Evolutionary conservation across 306 rosid genomes (phyloP).

Genomic region (Sesbania bispinosa): DNA sequence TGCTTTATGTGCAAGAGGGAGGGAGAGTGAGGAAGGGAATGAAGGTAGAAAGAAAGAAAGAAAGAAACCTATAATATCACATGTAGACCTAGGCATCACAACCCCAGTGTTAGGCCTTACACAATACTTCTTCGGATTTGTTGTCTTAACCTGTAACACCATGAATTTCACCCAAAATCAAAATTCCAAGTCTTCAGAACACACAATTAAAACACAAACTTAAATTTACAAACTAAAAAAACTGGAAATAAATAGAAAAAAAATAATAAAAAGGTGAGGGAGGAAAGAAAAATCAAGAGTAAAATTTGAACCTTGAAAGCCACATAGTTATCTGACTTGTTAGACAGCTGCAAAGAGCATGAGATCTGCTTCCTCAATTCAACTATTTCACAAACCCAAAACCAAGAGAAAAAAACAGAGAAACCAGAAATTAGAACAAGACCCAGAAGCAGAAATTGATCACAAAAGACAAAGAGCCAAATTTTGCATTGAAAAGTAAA

Average conservation of each 20-base stretch:
- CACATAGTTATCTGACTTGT: constrained; percentile 61
- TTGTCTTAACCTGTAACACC: constrained; percentile 74
- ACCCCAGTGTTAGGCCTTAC: constrained; percentile 95
- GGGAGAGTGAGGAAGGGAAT: background rate
- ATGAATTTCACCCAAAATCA: constrained; percentile 34
- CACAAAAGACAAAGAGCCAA: background rate
- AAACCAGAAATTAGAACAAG: constrained; percentile 29
- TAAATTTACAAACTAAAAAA: background rate
- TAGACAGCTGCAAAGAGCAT: constrained; percentile 70
- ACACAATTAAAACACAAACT: background rate
- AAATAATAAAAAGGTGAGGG: background rate
- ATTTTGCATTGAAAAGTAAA: background rate
- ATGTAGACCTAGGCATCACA: constrained; percentile 81
- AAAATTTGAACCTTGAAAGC: constrained; percentile 68
- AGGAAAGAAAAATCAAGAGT: background rate
- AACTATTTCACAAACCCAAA: constrained; percentile 34
- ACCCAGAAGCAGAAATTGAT: constrained; percentile 14
- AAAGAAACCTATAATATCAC: constrained; percentile 66
- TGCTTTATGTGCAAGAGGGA: background rate
- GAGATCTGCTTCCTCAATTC: constrained; percentile 98
- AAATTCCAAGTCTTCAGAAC: constrained; percentile 19
- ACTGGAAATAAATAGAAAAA: background rate
- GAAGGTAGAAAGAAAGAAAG: background rate
- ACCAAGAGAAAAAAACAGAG: background rate
- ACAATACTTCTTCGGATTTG: constrained; percentile 93